Evolutionary conservation across 176 grass and related monocot species (phyloP).

Genomic region (Phyllostachys edulis): DNA sequence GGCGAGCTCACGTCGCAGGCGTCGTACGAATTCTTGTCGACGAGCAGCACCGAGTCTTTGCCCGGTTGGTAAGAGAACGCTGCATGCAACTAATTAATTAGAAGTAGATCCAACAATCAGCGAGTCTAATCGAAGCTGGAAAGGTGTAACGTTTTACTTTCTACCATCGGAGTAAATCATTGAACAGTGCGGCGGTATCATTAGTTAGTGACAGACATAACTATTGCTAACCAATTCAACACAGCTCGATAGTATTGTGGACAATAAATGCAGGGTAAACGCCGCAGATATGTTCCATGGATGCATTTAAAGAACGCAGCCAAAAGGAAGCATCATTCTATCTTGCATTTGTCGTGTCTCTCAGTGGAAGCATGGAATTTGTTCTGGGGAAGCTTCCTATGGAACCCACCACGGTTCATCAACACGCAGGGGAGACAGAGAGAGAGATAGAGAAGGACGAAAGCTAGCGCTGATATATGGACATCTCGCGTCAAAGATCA

Average conservation of each 20-base stretch:
- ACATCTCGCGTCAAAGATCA: neutral
- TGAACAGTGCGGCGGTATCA: neutral
- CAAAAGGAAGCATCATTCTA: neutral
- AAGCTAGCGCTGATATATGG: neutral
- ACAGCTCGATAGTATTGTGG: neutral
- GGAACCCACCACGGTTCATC: neutral
- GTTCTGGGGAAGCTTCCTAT: neutral
- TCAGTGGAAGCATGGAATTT: too few species aligned
- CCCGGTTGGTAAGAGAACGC: slow-evolving; percentile 67
- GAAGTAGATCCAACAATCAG: neutral
- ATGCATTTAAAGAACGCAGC: neutral
- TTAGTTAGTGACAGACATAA: neutral
- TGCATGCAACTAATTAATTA: neutral
- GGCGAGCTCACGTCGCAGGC: slow-evolving; percentile 45
- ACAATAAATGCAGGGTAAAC: neutral
- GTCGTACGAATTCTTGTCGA: slow-evolving; percentile 59
- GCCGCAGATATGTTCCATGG: neutral
- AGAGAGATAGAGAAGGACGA: neutral
- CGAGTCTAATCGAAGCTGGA: neutral
- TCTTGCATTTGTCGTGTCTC: neutral
- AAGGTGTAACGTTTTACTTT: neutral
- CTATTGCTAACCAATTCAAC: neutral
- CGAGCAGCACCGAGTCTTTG: slow-evolving; percentile 75
- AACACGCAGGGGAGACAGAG: neutral
- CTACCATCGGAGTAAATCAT: neutral